phyloP scores from a whole-genome alignment of 306 rosid species.

The Glycine tomentella region DNA sequence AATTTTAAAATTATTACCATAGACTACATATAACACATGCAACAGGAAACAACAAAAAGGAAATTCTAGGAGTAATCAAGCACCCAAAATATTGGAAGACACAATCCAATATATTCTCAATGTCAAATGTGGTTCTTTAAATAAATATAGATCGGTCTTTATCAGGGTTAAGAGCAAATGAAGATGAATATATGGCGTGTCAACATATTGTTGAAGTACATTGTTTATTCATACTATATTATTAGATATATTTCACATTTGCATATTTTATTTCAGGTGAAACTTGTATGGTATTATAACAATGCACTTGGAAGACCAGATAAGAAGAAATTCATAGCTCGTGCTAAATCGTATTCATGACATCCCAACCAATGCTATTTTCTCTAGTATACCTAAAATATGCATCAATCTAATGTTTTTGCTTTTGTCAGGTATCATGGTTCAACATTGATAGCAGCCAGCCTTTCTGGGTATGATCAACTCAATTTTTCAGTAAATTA shows the following conservation, averaged over 20 bases:
- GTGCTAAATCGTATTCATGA: constrained; percentile 74
- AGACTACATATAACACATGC: neutral
- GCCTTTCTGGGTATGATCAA: constrained; percentile 88
- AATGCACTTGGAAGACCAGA: constrained; percentile 94
- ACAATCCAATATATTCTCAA: constrained; percentile 18
- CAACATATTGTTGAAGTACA: constrained; percentile 28
- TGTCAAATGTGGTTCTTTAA: no score
- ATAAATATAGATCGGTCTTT: no score
- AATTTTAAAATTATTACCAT: constrained; percentile 17
- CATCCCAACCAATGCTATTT: constrained; percentile 45
- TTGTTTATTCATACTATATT: constrained; percentile 4
- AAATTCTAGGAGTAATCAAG: constrained; percentile 12
- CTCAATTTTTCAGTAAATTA: constrained; percentile 8
- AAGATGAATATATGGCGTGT: neutral
- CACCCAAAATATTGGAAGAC: constrained; percentile 25
- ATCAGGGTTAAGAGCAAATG: no score
- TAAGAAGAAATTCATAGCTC: constrained; percentile 94
- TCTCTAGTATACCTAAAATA: constrained; percentile 41
- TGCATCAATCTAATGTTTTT: constrained; percentile 38
- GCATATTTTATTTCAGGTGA: constrained; percentile 72
- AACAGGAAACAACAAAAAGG: neutral
- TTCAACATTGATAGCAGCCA: constrained; percentile 86
- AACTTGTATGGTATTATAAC: constrained; percentile 96
- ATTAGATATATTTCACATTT: constrained; percentile 5
- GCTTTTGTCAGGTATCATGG: constrained; percentile 84